Evolutionary conservation across 1,284 basidiomycete species (phyloP).

Genomic region (Malassezia caprae): DNA sequence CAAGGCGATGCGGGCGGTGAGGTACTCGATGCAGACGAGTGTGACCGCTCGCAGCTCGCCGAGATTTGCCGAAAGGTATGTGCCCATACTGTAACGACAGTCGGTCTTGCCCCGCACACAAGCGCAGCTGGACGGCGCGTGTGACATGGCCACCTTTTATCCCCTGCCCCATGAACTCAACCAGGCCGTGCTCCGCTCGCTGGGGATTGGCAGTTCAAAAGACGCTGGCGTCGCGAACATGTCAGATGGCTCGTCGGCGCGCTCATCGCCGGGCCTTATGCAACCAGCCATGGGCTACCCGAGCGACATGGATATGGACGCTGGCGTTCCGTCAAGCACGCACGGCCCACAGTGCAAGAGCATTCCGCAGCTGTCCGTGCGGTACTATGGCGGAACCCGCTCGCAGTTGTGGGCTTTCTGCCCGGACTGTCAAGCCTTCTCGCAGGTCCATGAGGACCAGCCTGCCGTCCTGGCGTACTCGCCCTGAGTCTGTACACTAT

Average conservation of each 20-base stretch:
- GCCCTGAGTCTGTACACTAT: slow-evolving; percentile 1
- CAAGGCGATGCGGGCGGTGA: neutral
- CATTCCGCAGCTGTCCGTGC: slow-evolving; percentile 34
- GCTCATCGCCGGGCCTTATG: slow-evolving; percentile 23
- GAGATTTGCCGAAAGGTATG: slow-evolving; percentile 9
- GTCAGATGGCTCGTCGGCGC: slow-evolving; percentile 16
- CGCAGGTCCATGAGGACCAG: slow-evolving; percentile 15
- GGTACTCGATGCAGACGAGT: neutral
- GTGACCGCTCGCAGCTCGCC: neutral
- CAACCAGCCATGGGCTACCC: slow-evolving; percentile 15
- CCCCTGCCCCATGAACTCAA: slow-evolving; percentile 28
- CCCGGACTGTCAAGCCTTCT: slow-evolving; percentile 20
- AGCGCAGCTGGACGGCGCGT: neutral
- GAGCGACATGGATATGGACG: slow-evolving; percentile 17
- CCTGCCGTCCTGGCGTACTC: slow-evolving; percentile 9
- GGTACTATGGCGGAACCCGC: slow-evolving; percentile 22
- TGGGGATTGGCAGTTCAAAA: slow-evolving; percentile 14
- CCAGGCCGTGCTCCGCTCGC: slow-evolving; percentile 24
- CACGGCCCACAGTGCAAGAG: slow-evolving; percentile 35
- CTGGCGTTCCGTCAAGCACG: slow-evolving; percentile 6
- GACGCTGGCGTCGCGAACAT: slow-evolving; percentile 14
- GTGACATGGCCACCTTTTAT: slow-evolving; percentile 22
- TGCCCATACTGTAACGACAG: neutral
- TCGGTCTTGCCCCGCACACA: slow-evolving; percentile 2
- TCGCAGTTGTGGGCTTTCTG: slow-evolving; percentile 37